phyloP scores from a whole-genome alignment of 1,284 basidiomycete genomes.

The Microbotryum scabiosae region DNA sequence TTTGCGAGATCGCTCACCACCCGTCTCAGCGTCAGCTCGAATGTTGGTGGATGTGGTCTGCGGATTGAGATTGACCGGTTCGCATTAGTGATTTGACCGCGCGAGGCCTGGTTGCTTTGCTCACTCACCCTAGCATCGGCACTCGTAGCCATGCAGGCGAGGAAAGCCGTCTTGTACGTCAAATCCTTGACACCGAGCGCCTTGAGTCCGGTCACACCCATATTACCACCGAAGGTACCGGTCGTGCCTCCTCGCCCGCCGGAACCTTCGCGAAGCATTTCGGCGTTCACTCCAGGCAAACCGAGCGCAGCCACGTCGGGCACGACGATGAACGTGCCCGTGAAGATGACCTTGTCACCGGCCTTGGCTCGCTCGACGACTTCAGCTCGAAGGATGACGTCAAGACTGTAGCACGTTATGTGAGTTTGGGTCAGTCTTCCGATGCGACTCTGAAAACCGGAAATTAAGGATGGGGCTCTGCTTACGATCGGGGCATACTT shows the following conservation, averaged over 20 bases:
- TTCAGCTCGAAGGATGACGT: slow-evolving; percentile 90
- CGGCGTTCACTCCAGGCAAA: slow-evolving; percentile 86
- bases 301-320: slow-evolving; percentile 96
- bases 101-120: too few species aligned
- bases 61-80: background rate
- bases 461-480: slow-evolving; percentile 20
- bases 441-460: too few species aligned
- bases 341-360: slow-evolving; percentile 97
- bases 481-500: slow-evolving; percentile 76
- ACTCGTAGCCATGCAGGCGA: slow-evolving; percentile 95
- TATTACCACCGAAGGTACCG: slow-evolving; percentile 60
- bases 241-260: slow-evolving; percentile 50
- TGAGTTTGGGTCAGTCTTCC: background rate
- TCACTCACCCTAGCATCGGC: slow-evolving; percentile 68
- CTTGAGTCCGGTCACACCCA: slow-evolving; percentile 90
- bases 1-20: slow-evolving; percentile 52
- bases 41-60: slow-evolving; percentile 69
- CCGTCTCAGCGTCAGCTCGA: slow-evolving; percentile 72
- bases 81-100: too few species aligned
- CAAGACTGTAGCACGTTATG: slow-evolving; percentile 49
- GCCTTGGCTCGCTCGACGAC: slow-evolving; percentile 96
- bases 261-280: slow-evolving; percentile 78
- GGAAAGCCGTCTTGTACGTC: slow-evolving; percentile 96
- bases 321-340: slow-evolving; percentile 95
- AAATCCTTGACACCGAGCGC: slow-evolving; percentile 88